Evolutionary conservation across 768 basidiomycete species (phyloP).

Genomic region (Podaxis rugospora): DNA sequence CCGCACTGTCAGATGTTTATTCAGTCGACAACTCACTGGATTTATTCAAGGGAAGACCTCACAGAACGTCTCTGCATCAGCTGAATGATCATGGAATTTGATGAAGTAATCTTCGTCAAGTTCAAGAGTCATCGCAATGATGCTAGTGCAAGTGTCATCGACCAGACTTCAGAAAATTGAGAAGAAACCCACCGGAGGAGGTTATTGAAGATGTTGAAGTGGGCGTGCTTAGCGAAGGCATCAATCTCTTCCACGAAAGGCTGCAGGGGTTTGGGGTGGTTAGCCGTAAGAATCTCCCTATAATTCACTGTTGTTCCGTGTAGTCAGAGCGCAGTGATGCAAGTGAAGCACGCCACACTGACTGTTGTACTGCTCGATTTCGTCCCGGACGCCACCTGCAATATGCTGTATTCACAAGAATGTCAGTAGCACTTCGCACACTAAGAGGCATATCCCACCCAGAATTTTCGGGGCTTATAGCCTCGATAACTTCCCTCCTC

Average conservation of each 20-base stretch:
- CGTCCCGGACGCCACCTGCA: conserved; percentile 34
- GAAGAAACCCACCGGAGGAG: conserved; percentile 24
- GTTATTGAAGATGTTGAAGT: conserved; percentile 30
- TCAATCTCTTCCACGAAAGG: conserved; percentile 33
- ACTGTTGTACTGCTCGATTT: conserved; percentile 41
- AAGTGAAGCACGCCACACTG: conserved; percentile 9
- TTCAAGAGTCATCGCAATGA: conserved; percentile 41
- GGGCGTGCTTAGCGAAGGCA: conserved; percentile 30
- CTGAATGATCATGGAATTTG: conserved; percentile 32
- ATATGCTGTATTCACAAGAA: conserved; percentile 29
- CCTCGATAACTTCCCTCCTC: conserved; percentile 45
- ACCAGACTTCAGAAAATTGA: neutral
- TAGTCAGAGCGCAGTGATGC: neutral
- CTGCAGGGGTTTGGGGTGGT: conserved; percentile 32
- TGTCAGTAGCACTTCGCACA: neutral
- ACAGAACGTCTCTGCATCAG: conserved; percentile 25
- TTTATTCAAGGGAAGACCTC: conserved; percentile 17
- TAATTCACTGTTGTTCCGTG: conserved; percentile 23
- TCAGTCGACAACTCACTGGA: conserved; percentile 19
- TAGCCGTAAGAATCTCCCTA: conserved; percentile 25
- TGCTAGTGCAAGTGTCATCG: conserved; percentile 8
- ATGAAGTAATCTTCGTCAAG: conserved; percentile 42
- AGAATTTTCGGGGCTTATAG: conserved; percentile 48
- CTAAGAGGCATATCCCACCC: conserved; percentile 26
- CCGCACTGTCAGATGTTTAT: conserved; percentile 24